These are phyloP conservation scores for Emericellopsis terricola DNA, from an alignment of 495 filamentous ascomycete genomes.

Conservation along the genomic window DNA sequence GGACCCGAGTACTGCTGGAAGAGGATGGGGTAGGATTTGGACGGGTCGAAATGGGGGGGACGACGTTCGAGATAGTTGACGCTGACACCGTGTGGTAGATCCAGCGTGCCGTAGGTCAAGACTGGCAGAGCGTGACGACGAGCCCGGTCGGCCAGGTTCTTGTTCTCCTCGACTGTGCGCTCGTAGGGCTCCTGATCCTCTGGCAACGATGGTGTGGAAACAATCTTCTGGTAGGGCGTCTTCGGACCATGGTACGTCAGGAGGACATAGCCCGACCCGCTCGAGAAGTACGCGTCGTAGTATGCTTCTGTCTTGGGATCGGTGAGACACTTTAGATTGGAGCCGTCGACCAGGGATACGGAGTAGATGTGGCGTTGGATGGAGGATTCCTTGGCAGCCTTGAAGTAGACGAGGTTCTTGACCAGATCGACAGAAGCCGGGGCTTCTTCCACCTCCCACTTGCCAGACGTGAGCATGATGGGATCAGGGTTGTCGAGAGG, in stretches of 20 bases:
- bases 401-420: conserved; percentile 76
- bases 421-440: conserved; percentile 76
- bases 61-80: conserved; percentile 82
- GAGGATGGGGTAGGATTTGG: conserved; percentile 78
- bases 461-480: conserved; percentile 66
- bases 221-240: conserved; percentile 83
- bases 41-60: conserved; percentile 75
- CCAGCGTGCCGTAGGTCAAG: conserved; percentile 69
- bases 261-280: conserved; percentile 60
- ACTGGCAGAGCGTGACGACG: conserved; percentile 67
- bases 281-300: conserved; percentile 74
- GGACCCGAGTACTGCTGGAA: conserved; percentile 90
- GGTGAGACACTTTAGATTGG: conserved; percentile 50
- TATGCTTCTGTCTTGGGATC: conserved; percentile 66
- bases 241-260: conserved; percentile 68
- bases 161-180: conserved; percentile 61
- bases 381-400: conserved; percentile 70
- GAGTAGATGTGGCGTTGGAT: conserved; percentile 84
- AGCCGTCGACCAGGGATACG: conserved; percentile 55
- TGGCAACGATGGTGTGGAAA: conserved; percentile 65
- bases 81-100: conserved; percentile 38
- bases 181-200: conserved; percentile 44
- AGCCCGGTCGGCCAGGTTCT: conserved; percentile 44
- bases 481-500: conserved; percentile 70
- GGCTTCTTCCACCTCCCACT: conserved; percentile 85